Conservation (phyloP, 345 rosid genomes). For the Excoecaria cochinchinensis region DNA sequence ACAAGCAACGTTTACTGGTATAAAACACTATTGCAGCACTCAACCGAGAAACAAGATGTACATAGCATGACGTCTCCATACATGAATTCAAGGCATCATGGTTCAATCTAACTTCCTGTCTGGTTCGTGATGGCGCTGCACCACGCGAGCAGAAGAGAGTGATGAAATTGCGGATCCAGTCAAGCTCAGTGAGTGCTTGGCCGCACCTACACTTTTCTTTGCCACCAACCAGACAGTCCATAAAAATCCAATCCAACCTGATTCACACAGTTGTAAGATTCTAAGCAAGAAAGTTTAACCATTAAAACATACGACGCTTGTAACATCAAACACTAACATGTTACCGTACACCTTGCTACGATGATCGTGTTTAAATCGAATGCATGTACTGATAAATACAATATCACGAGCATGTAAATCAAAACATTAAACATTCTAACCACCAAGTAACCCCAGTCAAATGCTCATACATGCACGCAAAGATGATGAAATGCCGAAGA, state of each 20-base stretch:
- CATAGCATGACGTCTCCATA: not conserved
- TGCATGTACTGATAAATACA: not conserved
- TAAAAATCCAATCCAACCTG: slow-evolving; percentile 94
- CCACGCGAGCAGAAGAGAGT: slow-evolving; percentile 34
- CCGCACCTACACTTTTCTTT: slow-evolving; percentile 54
- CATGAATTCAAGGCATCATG: not conserved
- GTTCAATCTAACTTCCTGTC: slow-evolving; percentile 24
- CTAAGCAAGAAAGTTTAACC: not conserved
- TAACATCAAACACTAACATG: not conserved
- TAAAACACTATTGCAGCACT: too few relatives aligned
- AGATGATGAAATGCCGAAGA: not conserved
- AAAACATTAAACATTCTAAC: not conserved
- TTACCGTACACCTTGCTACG: not conserved
- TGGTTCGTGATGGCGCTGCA: slow-evolving; percentile 24
- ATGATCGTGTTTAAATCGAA: not conserved
- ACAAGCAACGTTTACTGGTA: too few relatives aligned
- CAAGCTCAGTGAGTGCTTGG: slow-evolving; percentile 51
- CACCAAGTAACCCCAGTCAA: not conserved
- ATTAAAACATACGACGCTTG: not conserved
- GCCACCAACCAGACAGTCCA: slow-evolving; percentile 66
- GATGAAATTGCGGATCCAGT: slow-evolving; percentile 66
- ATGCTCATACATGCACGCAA: not conserved
- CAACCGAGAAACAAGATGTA: too few relatives aligned
- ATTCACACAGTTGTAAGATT: slow-evolving; percentile 18
- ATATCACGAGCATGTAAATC: not conserved